These are phyloP conservation scores for Calonectria pseudoturangicola DNA, from an alignment of 2,329 filamentous ascomycete species.

Conservation along the genomic window DNA sequence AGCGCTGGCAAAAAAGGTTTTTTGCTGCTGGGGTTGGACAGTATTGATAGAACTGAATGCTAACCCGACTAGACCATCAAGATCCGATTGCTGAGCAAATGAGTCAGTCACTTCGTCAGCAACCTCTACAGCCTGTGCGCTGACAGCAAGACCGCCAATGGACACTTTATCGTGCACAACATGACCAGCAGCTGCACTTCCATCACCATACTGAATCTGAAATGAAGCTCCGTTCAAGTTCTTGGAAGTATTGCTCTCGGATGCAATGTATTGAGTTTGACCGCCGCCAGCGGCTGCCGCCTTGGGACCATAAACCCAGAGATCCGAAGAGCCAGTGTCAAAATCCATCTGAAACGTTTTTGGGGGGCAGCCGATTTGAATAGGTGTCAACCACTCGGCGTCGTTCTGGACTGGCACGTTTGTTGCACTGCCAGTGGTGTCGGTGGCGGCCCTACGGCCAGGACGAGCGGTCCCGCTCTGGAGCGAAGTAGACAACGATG, in stretches of 20 bases:
- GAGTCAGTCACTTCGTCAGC: constrained; percentile 63
- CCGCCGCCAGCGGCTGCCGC: constrained; percentile 63
- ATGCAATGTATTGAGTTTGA: constrained; percentile 63
- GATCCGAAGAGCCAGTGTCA: constrained; percentile 68
- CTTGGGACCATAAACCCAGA: constrained; percentile 69
- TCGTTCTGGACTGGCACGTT: constrained; percentile 57
- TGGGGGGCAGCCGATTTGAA: constrained; percentile 65
- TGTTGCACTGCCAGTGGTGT: constrained; percentile 54
- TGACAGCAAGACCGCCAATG: constrained; percentile 63
- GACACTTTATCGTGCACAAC: constrained; percentile 67
- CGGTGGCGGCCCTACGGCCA: constrained; percentile 36
- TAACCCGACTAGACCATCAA: constrained; percentile 66
- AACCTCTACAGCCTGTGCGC: constrained; percentile 64
- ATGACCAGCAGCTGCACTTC: constrained; percentile 63
- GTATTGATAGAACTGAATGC: constrained; percentile 66
- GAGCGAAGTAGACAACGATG: constrained; percentile 1
- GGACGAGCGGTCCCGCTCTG: constrained; percentile 49
- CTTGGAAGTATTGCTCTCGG: constrained; percentile 62
- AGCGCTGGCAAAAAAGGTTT: constrained; percentile 65
- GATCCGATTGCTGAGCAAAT: constrained; percentile 61
- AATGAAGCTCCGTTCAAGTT: constrained; percentile 62
- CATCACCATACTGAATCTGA: constrained; percentile 66
- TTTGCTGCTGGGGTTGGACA: constrained; percentile 62
- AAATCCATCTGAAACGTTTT: constrained; percentile 66
- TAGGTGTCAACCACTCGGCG: constrained; percentile 62